Evolutionary conservation across 345 rosid genomes (phyloP).

Genomic region (Aquilaria malaccensis): DNA sequence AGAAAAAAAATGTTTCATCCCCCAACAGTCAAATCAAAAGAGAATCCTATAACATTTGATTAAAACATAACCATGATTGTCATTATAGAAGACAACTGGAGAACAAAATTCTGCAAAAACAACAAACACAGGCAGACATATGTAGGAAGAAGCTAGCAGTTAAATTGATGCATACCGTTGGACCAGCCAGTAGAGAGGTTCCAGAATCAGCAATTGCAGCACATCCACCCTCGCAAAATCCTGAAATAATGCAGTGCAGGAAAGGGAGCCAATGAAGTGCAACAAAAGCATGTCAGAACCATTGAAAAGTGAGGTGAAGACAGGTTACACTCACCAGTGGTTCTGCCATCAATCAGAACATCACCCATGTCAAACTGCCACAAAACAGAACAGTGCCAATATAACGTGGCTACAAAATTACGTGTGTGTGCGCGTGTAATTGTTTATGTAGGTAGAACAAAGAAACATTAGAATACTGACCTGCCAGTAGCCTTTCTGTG

Average conservation of each 20-base stretch:
- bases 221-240: constrained; percentile 48
- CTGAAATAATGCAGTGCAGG: constrained; percentile 20
- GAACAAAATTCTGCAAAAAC: background rate
- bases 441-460: no score
- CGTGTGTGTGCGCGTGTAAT: no score
- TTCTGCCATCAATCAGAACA: constrained; percentile 43
- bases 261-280: constrained; percentile 2
- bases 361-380: constrained; percentile 66
- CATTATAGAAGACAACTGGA: background rate
- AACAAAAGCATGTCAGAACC: background rate
- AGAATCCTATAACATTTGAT: no score
- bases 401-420: background rate
- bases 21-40: no score
- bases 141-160: background rate
- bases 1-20: no score
- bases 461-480: constrained; percentile 24
- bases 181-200: constrained; percentile 72
- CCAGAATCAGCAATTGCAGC: constrained; percentile 79
- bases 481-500: constrained; percentile 72
- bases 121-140: background rate
- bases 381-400: background rate
- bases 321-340: constrained; percentile 40
- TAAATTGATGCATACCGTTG: constrained; percentile 37
- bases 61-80: no score
- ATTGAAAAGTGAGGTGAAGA: background rate